These are phyloP conservation scores for Gaertneriomyces semiglobifer DNA, from an alignment of 192 early-diverging fungal genomes.

Conservation along the genomic window DNA sequence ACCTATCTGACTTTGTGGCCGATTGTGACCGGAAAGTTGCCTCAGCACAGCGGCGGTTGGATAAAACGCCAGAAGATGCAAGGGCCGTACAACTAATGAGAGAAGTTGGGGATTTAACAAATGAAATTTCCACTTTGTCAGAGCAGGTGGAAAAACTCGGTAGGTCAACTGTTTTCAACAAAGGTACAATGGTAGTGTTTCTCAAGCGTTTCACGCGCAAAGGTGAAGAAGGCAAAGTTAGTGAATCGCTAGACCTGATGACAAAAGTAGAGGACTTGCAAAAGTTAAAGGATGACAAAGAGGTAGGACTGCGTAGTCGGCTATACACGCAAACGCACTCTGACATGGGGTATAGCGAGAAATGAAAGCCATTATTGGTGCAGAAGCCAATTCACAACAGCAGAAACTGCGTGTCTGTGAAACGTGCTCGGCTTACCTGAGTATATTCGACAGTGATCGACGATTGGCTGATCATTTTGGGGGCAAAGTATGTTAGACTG, in stretches of 20 bases:
- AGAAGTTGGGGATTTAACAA: conserved; percentile 33
- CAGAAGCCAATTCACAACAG: conserved; percentile 48
- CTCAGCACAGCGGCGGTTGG: conserved; percentile 43
- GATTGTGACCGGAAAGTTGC: conserved; percentile 53
- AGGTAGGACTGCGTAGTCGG: conserved; percentile 23
- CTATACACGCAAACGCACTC: neutral
- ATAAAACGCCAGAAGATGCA: conserved; percentile 50
- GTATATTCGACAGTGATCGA: conserved; percentile 50
- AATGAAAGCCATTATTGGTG: conserved; percentile 34
- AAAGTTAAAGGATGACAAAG: conserved; percentile 42
- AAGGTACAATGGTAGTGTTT: neutral
- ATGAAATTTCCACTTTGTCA: conserved; percentile 40
- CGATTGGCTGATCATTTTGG: conserved; percentile 42
- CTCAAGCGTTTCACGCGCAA: neutral
- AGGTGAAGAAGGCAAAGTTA: conserved; percentile 51
- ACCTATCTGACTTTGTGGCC: conserved; percentile 38
- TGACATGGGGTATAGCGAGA: conserved; percentile 33
- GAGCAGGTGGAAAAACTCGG: conserved; percentile 45
- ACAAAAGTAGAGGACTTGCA: conserved; percentile 45
- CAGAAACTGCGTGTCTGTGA: conserved; percentile 58
- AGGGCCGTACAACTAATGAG: conserved; percentile 26
- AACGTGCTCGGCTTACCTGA: conserved; percentile 51
- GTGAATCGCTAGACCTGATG: conserved; percentile 43
- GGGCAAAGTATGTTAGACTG: conserved; percentile 35
- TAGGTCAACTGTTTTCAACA: conserved; percentile 7